Evolutionary conservation across 78 protist genomes (phyloP).

Genomic region (Pigoraptor vietnamica): DNA sequence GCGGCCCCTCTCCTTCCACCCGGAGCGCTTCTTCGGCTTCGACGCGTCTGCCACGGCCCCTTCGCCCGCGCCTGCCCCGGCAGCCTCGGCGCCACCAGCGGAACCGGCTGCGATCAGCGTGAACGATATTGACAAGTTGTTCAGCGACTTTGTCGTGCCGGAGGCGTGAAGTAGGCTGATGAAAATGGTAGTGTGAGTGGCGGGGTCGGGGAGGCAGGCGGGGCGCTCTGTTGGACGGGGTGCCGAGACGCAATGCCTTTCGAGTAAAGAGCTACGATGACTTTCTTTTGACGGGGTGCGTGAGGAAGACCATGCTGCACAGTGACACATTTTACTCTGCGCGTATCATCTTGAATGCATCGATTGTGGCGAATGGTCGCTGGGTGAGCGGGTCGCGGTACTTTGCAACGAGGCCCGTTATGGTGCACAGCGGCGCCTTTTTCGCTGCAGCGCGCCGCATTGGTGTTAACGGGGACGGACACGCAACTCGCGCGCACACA

Average conservation of each 20-base stretch:
- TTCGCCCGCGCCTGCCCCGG: background rate
- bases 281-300: too few relatives aligned
- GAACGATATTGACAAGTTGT: background rate
- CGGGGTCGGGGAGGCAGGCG: too few relatives aligned
- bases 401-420: background rate
- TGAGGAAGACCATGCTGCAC: too few relatives aligned
- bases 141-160: background rate
- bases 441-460: background rate
- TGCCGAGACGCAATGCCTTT: too few relatives aligned
- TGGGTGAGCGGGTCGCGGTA: background rate
- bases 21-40: background rate
- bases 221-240: too few relatives aligned
- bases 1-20: background rate
- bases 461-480: background rate
- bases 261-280: too few relatives aligned
- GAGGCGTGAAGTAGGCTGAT: too few relatives aligned
- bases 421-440: background rate
- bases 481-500: background rate
- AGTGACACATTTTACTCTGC: too few relatives aligned
- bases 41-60: background rate
- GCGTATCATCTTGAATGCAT: background rate
- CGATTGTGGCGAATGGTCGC: background rate
- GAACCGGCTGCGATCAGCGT: background rate
- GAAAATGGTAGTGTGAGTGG: too few relatives aligned
- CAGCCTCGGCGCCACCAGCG: background rate